A percentile compares a stretch with the other conserved stretches of the same genome.
These are phyloP conservation scores for Endocarpon pusillum DNA, from an alignment of 495 filamentous ascomycete species.

Conservation along the genomic window DNA sequence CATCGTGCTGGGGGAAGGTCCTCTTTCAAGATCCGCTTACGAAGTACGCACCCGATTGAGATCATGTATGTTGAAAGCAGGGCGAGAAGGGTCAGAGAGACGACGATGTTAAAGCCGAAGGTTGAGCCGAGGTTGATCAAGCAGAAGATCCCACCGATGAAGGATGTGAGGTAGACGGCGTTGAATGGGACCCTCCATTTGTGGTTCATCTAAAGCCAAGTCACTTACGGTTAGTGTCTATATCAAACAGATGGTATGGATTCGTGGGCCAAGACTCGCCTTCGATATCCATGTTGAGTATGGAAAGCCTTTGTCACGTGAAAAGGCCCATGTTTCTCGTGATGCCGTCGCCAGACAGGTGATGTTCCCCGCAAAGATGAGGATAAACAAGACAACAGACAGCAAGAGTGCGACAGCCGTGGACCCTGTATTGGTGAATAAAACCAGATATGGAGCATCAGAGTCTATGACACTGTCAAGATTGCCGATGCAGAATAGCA, in stretches of 20 bases:
- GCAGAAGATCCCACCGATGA: conserved; percentile 12
- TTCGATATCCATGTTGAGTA: conserved; percentile 19
- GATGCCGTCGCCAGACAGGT: conserved; percentile 29
- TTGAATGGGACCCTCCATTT: conserved; percentile 16
- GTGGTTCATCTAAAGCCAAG: conserved; percentile 4
- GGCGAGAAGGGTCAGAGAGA: conserved; percentile 13
- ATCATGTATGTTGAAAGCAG: conserved; percentile 20
- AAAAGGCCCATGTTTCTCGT: conserved; percentile 36
- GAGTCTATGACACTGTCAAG: conserved; percentile 20
- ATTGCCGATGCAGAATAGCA: conserved; percentile 27
- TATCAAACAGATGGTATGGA: conserved; percentile 19
- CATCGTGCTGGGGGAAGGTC: conserved; percentile 17
- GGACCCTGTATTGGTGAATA: conserved; percentile 4
- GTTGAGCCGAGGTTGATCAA: conserved; percentile 23
- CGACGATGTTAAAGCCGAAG: conserved; percentile 19
- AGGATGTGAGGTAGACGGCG: conserved; percentile 12
- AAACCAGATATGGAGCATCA: conserved; percentile 3
- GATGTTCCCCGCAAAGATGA: conserved; percentile 18
- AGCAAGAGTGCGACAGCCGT: conserved; percentile 14
- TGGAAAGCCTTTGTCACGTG: conserved; percentile 30
- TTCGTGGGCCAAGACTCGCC: conserved; percentile 15
- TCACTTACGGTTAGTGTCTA: background rate
- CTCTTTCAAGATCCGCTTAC: conserved; percentile 12
- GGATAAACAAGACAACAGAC: conserved; percentile 16
- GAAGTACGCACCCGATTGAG: conserved; percentile 17